Conservation (phyloP, 2,329 filamentous ascomycete genomes). For the Sarocladium oryzae region DNA sequence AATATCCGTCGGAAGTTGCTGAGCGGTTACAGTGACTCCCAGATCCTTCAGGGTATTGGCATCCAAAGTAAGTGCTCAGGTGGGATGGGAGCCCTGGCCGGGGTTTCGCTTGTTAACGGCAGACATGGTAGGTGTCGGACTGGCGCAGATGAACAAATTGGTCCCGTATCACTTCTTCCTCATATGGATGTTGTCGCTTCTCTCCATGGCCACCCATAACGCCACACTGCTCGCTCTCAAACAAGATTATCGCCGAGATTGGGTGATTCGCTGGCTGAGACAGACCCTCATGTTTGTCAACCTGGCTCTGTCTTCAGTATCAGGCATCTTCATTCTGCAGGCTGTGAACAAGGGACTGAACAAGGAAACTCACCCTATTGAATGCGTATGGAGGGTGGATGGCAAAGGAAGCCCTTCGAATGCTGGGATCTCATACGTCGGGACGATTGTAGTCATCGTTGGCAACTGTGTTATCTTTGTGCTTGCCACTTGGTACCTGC, state of each 20-base stretch:
- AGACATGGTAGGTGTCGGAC: slow-evolving; percentile 42
- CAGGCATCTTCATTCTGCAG: slow-evolving; percentile 50
- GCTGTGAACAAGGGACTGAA: slow-evolving; percentile 45
- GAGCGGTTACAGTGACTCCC: slow-evolving; percentile 59
- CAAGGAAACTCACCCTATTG: slow-evolving; percentile 49
- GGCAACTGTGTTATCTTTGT: slow-evolving; percentile 53
- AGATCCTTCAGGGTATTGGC: slow-evolving; percentile 63
- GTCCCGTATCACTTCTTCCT: slow-evolving; percentile 66
- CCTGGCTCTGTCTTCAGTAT: slow-evolving; percentile 49
- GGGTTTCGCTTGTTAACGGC: too few relatives aligned
- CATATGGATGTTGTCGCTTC: slow-evolving; percentile 60
- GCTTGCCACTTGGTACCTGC: slow-evolving; percentile 58
- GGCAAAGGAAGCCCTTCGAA: slow-evolving; percentile 30
- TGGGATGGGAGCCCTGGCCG: too few relatives aligned
- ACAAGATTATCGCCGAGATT: slow-evolving; percentile 59
- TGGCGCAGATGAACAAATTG: slow-evolving; percentile 52
- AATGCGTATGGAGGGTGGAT: slow-evolving; percentile 50
- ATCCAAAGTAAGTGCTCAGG: slow-evolving; percentile 41
- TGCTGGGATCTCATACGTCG: slow-evolving; percentile 43
- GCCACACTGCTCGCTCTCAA: slow-evolving; percentile 58
- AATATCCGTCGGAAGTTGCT: slow-evolving; percentile 57
- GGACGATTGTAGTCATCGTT: slow-evolving; percentile 55
- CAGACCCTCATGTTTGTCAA: slow-evolving; percentile 62
- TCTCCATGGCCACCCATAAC: slow-evolving; percentile 61
- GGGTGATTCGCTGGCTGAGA: slow-evolving; percentile 59